Percentiles rank a stretch among this genome's conserved stretches.
Evolutionary conservation across 2,329 filamentous ascomycete genomes (phyloP).

Genomic region (Alternaria dauci): DNA sequence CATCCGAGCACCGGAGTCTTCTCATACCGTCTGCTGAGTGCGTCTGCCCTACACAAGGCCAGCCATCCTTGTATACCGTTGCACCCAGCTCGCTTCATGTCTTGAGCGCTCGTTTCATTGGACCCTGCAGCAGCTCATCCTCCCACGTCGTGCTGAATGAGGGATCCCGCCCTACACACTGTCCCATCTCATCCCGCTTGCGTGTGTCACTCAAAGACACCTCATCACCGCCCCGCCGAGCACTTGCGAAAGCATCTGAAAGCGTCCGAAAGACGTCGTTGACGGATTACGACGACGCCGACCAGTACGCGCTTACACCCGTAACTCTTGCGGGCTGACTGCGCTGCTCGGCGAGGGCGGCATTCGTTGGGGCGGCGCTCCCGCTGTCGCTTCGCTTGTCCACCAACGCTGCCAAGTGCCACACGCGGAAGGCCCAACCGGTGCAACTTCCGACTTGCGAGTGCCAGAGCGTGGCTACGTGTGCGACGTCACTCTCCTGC

Average conservation of each 20-base stretch:
- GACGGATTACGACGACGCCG: background rate
- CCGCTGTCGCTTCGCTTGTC: slow-evolving; percentile 24
- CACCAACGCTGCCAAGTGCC: slow-evolving; percentile 24
- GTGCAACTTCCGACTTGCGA: slow-evolving; percentile 20
- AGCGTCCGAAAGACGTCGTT: background rate
- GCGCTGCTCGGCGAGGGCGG: slow-evolving; percentile 13
- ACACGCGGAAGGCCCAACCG: slow-evolving; percentile 21
- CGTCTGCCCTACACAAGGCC: slow-evolving; percentile 12
- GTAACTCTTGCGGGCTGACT: slow-evolving; percentile 9
- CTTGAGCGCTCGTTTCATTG: slow-evolving; percentile 25
- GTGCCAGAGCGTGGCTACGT: slow-evolving; percentile 5
- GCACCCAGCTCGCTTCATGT: slow-evolving; percentile 11
- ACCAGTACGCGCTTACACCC: slow-evolving; percentile 8
- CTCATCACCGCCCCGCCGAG: slow-evolving; percentile 15
- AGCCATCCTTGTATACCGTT: slow-evolving; percentile 11
- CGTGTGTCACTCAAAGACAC: slow-evolving; percentile 15
- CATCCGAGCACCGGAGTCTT: slow-evolving; percentile 25
- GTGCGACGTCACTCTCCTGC: slow-evolving; percentile 23
- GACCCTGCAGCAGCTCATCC: slow-evolving; percentile 38
- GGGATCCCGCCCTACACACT: slow-evolving; percentile 19
- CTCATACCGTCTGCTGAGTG: slow-evolving; percentile 3
- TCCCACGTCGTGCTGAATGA: slow-evolving; percentile 24
- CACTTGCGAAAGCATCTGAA: background rate
- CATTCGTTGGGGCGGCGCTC: slow-evolving; percentile 19
- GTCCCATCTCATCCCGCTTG: slow-evolving; percentile 22